Evolutionary conservation across 352 stramenopile genomes (phyloP).

Genomic region (Phytophthora sp.): DNA sequence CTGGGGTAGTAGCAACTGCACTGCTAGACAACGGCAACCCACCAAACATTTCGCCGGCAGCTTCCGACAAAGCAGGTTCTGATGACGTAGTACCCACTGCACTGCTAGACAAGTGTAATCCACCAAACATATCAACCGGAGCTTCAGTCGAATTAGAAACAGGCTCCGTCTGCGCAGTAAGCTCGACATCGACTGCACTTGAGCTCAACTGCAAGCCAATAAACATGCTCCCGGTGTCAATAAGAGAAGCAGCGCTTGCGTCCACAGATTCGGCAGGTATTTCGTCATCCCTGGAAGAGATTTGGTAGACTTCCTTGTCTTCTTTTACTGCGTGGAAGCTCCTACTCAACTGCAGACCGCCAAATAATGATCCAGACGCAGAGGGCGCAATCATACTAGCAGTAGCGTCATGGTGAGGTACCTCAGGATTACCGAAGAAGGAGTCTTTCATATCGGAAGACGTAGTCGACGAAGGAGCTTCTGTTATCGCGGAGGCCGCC

Average conservation of each 20-base stretch:
- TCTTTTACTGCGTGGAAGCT: constrained; percentile 28
- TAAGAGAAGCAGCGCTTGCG: constrained; percentile 4
- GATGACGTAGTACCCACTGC: not conserved
- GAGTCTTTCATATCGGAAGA: constrained; percentile 56
- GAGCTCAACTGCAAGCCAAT: constrained; percentile 33
- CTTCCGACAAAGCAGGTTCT: not conserved
- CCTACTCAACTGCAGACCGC: constrained; percentile 52
- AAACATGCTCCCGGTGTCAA: constrained; percentile 27
- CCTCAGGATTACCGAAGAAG: constrained; percentile 49
- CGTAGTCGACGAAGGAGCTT: constrained; percentile 45
- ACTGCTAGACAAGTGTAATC: constrained; percentile 24
- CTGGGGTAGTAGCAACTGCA: not conserved
- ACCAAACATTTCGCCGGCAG: constrained; percentile 18
- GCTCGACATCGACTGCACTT: constrained; percentile 6
- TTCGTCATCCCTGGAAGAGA: not conserved
- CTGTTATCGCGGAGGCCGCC: constrained; percentile 12
- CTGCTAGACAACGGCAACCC: constrained; percentile 22
- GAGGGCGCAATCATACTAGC: constrained; percentile 31
- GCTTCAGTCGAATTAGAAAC: constrained; percentile 4
- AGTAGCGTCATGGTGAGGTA: constrained; percentile 8
- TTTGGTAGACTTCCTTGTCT: not conserved
- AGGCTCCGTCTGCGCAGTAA: not conserved
- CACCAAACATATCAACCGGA: constrained; percentile 29
- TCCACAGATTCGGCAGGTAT: not conserved
- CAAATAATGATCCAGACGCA: constrained; percentile 47